Conservation (phyloP, 345 rosid genomes). For the Moricandia arvensis region DNA sequence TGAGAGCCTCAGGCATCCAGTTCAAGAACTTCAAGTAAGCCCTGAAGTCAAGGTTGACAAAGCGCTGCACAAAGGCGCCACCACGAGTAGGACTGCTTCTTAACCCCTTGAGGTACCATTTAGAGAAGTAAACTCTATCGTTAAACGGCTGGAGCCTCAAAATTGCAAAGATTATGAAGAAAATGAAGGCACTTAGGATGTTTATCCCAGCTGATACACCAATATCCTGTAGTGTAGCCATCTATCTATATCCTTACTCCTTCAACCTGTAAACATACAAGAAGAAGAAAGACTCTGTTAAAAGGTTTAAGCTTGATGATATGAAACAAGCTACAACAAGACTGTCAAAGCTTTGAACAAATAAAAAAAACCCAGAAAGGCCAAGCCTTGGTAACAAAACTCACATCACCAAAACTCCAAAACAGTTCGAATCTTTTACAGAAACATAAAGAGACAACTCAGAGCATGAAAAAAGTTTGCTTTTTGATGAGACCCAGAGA, state of each 20-base stretch:
- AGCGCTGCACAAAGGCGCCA: conserved; percentile 57
- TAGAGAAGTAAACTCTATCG: conserved; percentile 92
- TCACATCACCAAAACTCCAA: conserved; percentile 4
- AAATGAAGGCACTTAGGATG: conserved; percentile 64
- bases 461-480: neutral
- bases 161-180: conserved; percentile 78
- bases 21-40: conserved; percentile 72
- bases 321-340: neutral
- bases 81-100: conserved; percentile 63
- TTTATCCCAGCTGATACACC: conserved; percentile 81
- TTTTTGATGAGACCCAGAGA: conserved; percentile 29
- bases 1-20: conserved; percentile 92
- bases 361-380: neutral
- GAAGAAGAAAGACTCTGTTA: neutral
- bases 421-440: conserved; percentile 22
- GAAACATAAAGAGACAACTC: neutral
- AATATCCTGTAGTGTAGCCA: conserved; percentile 89
- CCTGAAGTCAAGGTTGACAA: conserved; percentile 77
- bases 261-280: conserved; percentile 23
- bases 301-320: neutral
- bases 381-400: conserved; percentile 8
- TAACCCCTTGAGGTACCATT: conserved; percentile 92
- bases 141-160: conserved; percentile 90
- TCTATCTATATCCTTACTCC: conserved; percentile 26
- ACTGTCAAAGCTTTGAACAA: conserved; percentile 1